phyloP scores from a whole-genome alignment of 768 basidiomycete species.

The Tylopilus cervinicoccineus region DNA sequence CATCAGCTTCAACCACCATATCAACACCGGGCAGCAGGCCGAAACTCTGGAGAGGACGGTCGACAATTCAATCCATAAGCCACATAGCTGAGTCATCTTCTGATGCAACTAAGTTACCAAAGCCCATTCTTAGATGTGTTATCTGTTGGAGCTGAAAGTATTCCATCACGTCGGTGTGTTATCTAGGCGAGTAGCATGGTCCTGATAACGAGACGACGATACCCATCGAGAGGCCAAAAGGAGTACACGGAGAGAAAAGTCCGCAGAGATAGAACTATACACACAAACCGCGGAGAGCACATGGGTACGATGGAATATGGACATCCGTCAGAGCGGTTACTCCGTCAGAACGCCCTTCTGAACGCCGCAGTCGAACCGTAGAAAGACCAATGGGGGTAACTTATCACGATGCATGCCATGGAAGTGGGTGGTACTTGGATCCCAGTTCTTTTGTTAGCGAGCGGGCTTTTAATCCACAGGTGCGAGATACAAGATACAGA shows the following conservation, averaged over 20 bases:
- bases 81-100: not conserved
- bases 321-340: not conserved
- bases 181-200: not conserved
- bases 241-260: constrained; percentile 1
- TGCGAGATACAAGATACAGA: constrained; percentile 1
- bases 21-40: not conserved
- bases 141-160: not conserved
- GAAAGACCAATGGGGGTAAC: constrained; percentile 9
- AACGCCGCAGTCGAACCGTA: constrained; percentile 1
- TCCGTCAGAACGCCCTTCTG: not conserved
- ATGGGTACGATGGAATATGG: not conserved
- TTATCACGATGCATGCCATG: constrained; percentile 4
- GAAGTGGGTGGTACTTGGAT: constrained; percentile 1
- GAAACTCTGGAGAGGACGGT: not conserved
- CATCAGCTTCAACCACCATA: not conserved
- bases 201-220: not conserved
- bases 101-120: not conserved
- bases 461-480: not conserved
- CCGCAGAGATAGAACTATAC: constrained; percentile 1
- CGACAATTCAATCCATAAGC: not conserved
- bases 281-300: not conserved
- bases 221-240: constrained; percentile 6
- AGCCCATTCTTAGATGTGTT: constrained; percentile 2
- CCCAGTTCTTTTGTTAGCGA: constrained; percentile 1
- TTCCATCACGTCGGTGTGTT: not conserved